Evolutionary conservation across 768 basidiomycete species (phyloP).

Genomic region (Asterophora lycoperdoides): DNA sequence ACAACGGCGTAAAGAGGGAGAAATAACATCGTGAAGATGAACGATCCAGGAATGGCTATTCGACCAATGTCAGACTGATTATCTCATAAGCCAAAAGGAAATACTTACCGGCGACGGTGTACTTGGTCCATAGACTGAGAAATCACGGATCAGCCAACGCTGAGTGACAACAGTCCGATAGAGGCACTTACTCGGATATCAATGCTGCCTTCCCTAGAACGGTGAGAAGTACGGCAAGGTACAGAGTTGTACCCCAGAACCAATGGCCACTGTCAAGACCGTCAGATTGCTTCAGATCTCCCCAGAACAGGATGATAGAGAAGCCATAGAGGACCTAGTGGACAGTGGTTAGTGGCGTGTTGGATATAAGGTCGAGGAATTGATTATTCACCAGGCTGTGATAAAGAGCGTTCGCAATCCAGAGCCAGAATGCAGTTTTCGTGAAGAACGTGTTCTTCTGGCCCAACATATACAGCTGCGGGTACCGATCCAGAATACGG

Average conservation of each 20-base stretch:
- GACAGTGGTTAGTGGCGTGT: neutral
- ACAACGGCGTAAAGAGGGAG: slow-evolving; percentile 87
- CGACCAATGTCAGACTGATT: slow-evolving; percentile 8
- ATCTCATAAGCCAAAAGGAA: neutral
- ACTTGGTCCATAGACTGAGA: slow-evolving; percentile 96
- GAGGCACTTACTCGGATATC: slow-evolving; percentile 83
- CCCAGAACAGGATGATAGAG: slow-evolving; percentile 89
- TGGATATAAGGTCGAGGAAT: neutral
- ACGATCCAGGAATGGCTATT: slow-evolving; percentile 92
- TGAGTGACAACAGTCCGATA: neutral
- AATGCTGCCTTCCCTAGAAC: slow-evolving; percentile 97
- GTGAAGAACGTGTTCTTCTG: slow-evolving; percentile 94
- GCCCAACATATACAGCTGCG: slow-evolving; percentile 91
- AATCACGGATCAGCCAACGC: slow-evolving; percentile 1
- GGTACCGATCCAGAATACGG: slow-evolving; percentile 93
- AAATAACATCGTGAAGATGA: slow-evolving; percentile 93
- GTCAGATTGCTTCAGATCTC: slow-evolving; percentile 75
- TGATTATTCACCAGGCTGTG: slow-evolving; percentile 69
- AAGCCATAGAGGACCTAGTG: slow-evolving; percentile 80
- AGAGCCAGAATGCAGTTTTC: slow-evolving; percentile 87
- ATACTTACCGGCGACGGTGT: slow-evolving; percentile 80
- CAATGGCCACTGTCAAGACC: slow-evolving; percentile 92
- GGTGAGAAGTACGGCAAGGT: slow-evolving; percentile 87
- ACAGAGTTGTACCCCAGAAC: slow-evolving; percentile 99
- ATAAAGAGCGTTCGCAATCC: slow-evolving; percentile 85